Base-by-base conservation (phyloP, 208 protist genomes). In the Wallacemonas sp. region DNA sequence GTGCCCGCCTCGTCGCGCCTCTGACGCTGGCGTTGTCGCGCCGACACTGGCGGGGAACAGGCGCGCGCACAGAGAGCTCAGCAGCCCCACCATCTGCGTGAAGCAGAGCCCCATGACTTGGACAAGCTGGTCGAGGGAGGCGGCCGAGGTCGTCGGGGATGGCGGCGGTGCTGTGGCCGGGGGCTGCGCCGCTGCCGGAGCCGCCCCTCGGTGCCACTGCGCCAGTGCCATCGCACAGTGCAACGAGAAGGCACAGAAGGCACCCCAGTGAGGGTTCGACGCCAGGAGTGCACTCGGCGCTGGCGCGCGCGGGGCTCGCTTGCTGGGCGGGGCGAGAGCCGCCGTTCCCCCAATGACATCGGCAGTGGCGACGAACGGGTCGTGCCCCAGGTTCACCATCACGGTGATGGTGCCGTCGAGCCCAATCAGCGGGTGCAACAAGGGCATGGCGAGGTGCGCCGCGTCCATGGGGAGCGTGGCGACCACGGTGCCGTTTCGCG, bases 361-460 rank as follows among this genome's bases (percentile, higher is more conserved):
- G 39, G 46, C 29, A 23, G 20, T 4, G 11, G 44, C 87, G 61
- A 84, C 50, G 70, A 97, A 96, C 7, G 72, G 65, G 1, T 84
- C 71, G 3, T 73, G 50, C 39, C 93, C 93, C 69, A 97, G 95
- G 76, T 97, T 97, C 22, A 94, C 80, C 33, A 78, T 77, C 14
- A 94, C 67, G 32, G 82, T 72, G 16, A 77, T 87, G n/a, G 71
- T 82, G 20, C 90, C 93, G 33, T 85, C 86, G 26, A 96, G 67
- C 14, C 91, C 90, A 41, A 96, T 79, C 10, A 96, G 68, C 20
- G 93, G 93, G 63, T 77, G 63, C 22, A 92, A 68, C 26, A 73
- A 23, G 14, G 55, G 54, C 48, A 63, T 36, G 8, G 65, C n/a
- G 16, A 64, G 62, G 1, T 79, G 42, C 10, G 72, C 31, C 10